Percentiles rank a stretch among this genome's conserved stretches.
Conservation (phyloP, 352 stramenopile genomes). For the Globisporangium recalcitrans region DNA sequence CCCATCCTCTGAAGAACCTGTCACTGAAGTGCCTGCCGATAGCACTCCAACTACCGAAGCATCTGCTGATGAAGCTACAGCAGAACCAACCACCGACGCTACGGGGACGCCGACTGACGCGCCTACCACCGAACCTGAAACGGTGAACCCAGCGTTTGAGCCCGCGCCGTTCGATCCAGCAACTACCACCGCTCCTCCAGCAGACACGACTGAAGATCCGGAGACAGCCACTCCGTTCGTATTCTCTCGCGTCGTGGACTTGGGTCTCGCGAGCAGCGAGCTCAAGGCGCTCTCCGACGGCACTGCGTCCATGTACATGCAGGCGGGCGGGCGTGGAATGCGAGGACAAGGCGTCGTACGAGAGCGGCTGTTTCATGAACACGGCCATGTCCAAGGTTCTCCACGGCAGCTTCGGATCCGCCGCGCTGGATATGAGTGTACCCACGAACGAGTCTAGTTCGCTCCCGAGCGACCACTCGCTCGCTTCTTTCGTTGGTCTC, state of each 20-base stretch:
- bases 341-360: neutral
- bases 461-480: neutral
- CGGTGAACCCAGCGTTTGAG: neutral
- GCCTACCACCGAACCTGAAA: neutral
- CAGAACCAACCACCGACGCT: neutral
- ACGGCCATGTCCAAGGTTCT: constrained; percentile 7
- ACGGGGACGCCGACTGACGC: neutral
- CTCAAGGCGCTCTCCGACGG: constrained; percentile 4
- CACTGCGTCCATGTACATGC: constrained; percentile 6
- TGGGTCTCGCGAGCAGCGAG: neutral
- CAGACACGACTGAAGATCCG: neutral
- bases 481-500: neutral
- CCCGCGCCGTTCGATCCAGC: neutral
- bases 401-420: neutral
- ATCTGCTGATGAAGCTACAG: neutral
- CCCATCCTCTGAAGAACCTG: neutral
- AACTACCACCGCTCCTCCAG: neutral
- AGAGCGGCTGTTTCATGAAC: constrained; percentile 12
- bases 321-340: constrained; percentile 5
- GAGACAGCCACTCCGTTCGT: neutral
- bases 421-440: constrained; percentile 2
- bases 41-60: neutral
- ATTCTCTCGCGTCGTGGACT: neutral
- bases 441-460: neutral
- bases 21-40: neutral